Conservation (phyloP, 805 yeast genomes). For the Ogataea polymorpha region DNA sequence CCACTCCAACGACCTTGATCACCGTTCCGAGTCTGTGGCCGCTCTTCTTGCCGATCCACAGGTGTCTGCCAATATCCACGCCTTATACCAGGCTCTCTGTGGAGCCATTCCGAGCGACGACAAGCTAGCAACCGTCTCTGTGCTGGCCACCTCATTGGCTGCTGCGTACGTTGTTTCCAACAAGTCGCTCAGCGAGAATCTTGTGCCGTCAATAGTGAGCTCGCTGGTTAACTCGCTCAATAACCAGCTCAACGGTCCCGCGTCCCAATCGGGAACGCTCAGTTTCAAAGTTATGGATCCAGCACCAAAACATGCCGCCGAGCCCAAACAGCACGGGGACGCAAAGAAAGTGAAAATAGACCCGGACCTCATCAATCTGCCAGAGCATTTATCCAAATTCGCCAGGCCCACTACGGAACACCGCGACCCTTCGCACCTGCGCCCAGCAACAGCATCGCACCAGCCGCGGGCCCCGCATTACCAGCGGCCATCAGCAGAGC, state of each 20-base stretch:
- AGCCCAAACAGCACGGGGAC: constrained; percentile 1
- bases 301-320: constrained; percentile 13
- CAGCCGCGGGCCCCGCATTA: constrained; percentile 27
- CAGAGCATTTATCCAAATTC: constrained; percentile 12
- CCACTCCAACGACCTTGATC: background rate
- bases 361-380: constrained; percentile 5
- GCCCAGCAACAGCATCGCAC: constrained; percentile 1
- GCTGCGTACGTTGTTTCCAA: constrained; percentile 34
- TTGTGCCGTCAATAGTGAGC: constrained; percentile 19
- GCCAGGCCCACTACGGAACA: constrained; percentile 6
- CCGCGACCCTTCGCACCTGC: constrained; percentile 2
- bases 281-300: constrained; percentile 5
- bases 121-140: constrained; percentile 16
- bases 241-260: constrained; percentile 9
- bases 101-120: constrained; percentile 16
- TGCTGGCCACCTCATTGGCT: constrained; percentile 40
- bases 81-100: constrained; percentile 32
- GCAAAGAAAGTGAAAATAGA: constrained; percentile 8
- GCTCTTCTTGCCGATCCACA: constrained; percentile 15
- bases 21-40: constrained; percentile 7
- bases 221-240: constrained; percentile 19
- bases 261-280: constrained; percentile 16
- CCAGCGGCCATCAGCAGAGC: constrained; percentile 25
- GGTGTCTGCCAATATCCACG: constrained; percentile 3
- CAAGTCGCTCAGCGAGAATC: constrained; percentile 17